Evolutionary conservation across 495 filamentous ascomycete genomes (phyloP), one percentile per base, ranked within the genome.

Genomic region (Penicillium longicatenatum): DNA sequence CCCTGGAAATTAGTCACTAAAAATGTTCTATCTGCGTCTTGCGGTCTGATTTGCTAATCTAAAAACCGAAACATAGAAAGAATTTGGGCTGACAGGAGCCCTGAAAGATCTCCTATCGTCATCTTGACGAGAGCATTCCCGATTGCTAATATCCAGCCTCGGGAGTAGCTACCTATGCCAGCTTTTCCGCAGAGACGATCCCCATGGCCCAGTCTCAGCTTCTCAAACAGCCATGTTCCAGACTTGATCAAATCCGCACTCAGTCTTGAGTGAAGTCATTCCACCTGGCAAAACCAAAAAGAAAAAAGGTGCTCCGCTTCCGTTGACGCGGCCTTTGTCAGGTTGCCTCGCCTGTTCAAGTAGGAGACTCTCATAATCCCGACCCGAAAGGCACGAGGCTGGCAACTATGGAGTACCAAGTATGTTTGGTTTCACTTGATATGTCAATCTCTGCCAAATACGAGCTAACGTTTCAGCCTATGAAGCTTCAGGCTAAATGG

Each of bases 381-480:
- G 19, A 20, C 41, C 41, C 41, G 19, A 43, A n/a, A 45, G 42
- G 19, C 41, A 43, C 19, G 12, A 43, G n/a, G 5, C 10, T n/a
- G 14, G 24, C 24, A 30, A 11, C 12, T 3, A 21, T 19, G 20
- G 11, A 9, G 11, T 19, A 17, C 24, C 5, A 48, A 26, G 22
- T 9, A 30, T 48, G 24, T 48, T 21, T 51, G 16, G 22, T 20
- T 37, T 35, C 19, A 37, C 30, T 31, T 17, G 19, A 10, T 14
- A 51, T 39, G 33, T 51, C 30, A 51, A 35, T 51, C 33, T 35
- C 29, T 51, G 16, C 30, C 33, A 17, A 39, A 51, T 16, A 4
- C 20, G 26, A 37, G 48, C 24, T 49, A 6, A 49, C 2, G 14
- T 49, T 33, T 37, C 30, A 51, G 48, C 48, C 17, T 51, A 39